Conservation (phyloP, 1,284 basidiomycete species). For the Malassezia nana region DNA sequence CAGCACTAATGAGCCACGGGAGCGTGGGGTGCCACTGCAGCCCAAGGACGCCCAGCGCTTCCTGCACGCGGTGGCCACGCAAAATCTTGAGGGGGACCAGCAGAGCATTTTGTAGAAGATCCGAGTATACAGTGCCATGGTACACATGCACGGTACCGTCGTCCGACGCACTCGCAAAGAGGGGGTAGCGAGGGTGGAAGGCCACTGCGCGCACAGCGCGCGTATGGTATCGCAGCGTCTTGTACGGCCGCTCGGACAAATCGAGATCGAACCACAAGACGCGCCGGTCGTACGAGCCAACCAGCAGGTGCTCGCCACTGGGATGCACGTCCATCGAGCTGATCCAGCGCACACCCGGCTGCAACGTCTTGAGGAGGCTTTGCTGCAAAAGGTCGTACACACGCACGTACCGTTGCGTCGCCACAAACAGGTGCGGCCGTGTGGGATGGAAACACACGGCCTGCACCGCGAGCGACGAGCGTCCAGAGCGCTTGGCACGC, state of each 20-base stretch:
- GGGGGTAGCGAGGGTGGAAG: slow-evolving; percentile 71
- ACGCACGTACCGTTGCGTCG: slow-evolving; percentile 93
- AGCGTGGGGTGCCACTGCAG: slow-evolving; percentile 77
- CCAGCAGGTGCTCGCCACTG: slow-evolving; percentile 71
- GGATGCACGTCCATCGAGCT: slow-evolving; percentile 93
- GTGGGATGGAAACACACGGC: slow-evolving; percentile 84
- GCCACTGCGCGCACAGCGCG: slow-evolving; percentile 80
- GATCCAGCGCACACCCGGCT: slow-evolving; percentile 91
- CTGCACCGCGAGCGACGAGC: slow-evolving; percentile 57
- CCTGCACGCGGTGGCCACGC: slow-evolving; percentile 70
- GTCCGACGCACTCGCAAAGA: slow-evolving; percentile 90
- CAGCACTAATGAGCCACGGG: slow-evolving; percentile 86
- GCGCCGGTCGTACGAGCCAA: slow-evolving; percentile 94
- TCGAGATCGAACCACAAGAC: slow-evolving; percentile 98
- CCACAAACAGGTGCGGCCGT: slow-evolving; percentile 93
- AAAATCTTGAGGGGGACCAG: slow-evolving; percentile 96
- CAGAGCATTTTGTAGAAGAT: slow-evolving; percentile 79
- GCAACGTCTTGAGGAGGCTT: slow-evolving; percentile 79
- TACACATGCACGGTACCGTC: slow-evolving; percentile 95
- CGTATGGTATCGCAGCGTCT: slow-evolving; percentile 87
- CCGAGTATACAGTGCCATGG: slow-evolving; percentile 79
- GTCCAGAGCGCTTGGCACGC: slow-evolving; percentile 65
- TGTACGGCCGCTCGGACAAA: slow-evolving; percentile 87
- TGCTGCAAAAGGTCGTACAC: slow-evolving; percentile 92
- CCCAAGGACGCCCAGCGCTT: slow-evolving; percentile 82